A percentile compares a stretch with the other conserved stretches of the same genome.
phyloP scores from a whole-genome alignment of 192 early-diverging fungal genomes.

The Entomortierella lignicola region DNA sequence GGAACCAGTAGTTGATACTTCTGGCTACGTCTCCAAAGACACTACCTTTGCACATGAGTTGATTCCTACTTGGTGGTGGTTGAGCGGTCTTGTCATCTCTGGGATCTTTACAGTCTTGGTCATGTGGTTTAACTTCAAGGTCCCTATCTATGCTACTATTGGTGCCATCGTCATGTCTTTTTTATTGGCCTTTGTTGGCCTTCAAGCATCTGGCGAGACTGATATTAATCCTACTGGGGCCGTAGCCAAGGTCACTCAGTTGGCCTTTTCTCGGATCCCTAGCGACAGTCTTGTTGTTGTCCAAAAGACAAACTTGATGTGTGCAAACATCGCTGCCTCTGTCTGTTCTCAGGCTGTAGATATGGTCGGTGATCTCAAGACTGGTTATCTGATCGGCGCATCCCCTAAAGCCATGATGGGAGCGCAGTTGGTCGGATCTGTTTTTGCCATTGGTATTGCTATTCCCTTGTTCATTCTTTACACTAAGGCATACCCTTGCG shows the following conservation, averaged over 20 bases:
- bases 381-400: slow-evolving; percentile 72
- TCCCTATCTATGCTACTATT: slow-evolving; percentile 68
- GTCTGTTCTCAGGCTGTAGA: slow-evolving; percentile 71
- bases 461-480: slow-evolving; percentile 71
- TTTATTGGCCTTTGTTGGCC: slow-evolving; percentile 73
- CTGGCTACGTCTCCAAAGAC: slow-evolving; percentile 56
- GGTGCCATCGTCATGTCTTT: slow-evolving; percentile 72
- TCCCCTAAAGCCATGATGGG: slow-evolving; percentile 73
- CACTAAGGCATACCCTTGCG: slow-evolving; percentile 73
- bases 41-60: slow-evolving; percentile 56
- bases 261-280: slow-evolving; percentile 71
- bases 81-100: slow-evolving; percentile 61
- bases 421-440: slow-evolving; percentile 71
- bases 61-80: slow-evolving; percentile 68
- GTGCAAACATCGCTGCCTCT: slow-evolving; percentile 69
- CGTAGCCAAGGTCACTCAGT: slow-evolving; percentile 74
- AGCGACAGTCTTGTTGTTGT: slow-evolving; percentile 42
- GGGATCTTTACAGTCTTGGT: slow-evolving; percentile 66
- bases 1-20: slow-evolving; percentile 2
- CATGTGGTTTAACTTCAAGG: slow-evolving; percentile 65
- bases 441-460: slow-evolving; percentile 66
- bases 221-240: slow-evolving; percentile 76
- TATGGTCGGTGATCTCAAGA: slow-evolving; percentile 81
- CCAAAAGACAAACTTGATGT: slow-evolving; percentile 68
- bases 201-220: slow-evolving; percentile 72